phyloP scores from a whole-genome alignment of 495 filamentous ascomycete genomes.

The Aspergillus homomorphus region DNA sequence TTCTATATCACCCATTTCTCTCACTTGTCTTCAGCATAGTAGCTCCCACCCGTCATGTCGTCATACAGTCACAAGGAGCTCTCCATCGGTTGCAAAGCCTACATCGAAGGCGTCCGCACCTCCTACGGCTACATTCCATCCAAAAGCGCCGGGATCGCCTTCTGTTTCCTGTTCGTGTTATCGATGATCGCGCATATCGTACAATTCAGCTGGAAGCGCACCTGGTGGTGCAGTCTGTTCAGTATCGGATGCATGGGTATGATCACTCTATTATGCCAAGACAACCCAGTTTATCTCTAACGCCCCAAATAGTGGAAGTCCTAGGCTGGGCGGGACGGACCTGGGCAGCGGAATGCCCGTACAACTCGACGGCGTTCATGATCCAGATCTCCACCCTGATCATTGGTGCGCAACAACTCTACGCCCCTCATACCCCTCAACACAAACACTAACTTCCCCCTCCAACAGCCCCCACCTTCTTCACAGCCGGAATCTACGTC shows the following conservation, averaged over 20 bases:
- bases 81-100: conserved; percentile 27
- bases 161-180: conserved; percentile 50
- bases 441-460: neutral
- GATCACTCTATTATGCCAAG: conserved; percentile 10
- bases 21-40: too few relatives aligned
- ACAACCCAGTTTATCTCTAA: neutral
- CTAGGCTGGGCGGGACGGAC: conserved; percentile 59
- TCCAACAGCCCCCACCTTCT: conserved; percentile 58
- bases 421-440: neutral
- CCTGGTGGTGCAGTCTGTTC: conserved; percentile 53
- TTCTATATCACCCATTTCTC: too few relatives aligned
- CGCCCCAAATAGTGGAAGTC: conserved; percentile 51
- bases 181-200: conserved; percentile 48
- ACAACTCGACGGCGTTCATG: conserved; percentile 51
- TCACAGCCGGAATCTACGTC: conserved; percentile 57
- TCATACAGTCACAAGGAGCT: neutral
- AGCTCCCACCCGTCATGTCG: neutral
- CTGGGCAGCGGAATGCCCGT: conserved; percentile 54
- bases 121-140: conserved; percentile 56
- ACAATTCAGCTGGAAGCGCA: conserved; percentile 48
- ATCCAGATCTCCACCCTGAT: conserved; percentile 65
- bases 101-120: conserved; percentile 26
- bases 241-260: conserved; percentile 46
- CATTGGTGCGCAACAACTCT: conserved; percentile 38
- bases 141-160: conserved; percentile 53